phyloP scores from a whole-genome alignment of 2,329 filamentous ascomycete genomes.

The Pseudogymnoascus verrucosus region DNA sequence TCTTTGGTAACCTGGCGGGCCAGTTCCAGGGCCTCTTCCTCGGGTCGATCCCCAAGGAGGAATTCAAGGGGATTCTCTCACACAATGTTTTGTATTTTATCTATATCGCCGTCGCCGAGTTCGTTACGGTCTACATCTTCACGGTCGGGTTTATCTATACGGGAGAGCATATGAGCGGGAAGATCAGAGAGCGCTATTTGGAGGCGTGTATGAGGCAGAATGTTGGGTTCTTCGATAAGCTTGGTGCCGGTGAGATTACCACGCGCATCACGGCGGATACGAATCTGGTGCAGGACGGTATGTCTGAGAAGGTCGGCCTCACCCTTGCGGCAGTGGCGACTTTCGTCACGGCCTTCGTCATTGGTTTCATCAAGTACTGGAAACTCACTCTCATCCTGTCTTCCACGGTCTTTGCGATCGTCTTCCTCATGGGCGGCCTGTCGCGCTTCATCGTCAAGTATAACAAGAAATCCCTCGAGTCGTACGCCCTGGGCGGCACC shows the following conservation, averaged over 20 bases:
- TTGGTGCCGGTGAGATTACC: conserved; percentile 87
- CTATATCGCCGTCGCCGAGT: conserved; percentile 76
- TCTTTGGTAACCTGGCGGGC: conserved; percentile 70
- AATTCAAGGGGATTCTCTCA: conserved; percentile 53
- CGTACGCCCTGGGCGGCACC: conserved; percentile 78
- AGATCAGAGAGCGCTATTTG: conserved; percentile 77
- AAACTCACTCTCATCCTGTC: conserved; percentile 83
- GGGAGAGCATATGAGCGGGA: conserved; percentile 69
- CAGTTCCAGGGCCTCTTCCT: conserved; percentile 60
- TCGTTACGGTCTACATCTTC: conserved; percentile 66
- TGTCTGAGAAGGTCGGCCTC: conserved; percentile 80
- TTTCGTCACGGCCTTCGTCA: conserved; percentile 81
- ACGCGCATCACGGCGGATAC: conserved; percentile 92
- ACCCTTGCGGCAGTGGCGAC: conserved; percentile 70
- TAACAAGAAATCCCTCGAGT: conserved; percentile 67
- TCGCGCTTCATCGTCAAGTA: conserved; percentile 71
- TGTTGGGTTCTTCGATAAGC: conserved; percentile 86
- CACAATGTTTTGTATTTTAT: conserved; percentile 73
- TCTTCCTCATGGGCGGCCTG: conserved; percentile 67
- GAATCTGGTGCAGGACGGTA: conserved; percentile 86
- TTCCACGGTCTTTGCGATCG: conserved; percentile 71
- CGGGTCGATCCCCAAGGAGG: conserved; percentile 36
- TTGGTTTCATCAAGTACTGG: conserved; percentile 88
- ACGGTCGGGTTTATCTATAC: conserved; percentile 88
- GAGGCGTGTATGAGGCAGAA: conserved; percentile 79